Conservation (phyloP, 2,329 filamentous ascomycete genomes). For the Colletotrichum somersetense region DNA sequence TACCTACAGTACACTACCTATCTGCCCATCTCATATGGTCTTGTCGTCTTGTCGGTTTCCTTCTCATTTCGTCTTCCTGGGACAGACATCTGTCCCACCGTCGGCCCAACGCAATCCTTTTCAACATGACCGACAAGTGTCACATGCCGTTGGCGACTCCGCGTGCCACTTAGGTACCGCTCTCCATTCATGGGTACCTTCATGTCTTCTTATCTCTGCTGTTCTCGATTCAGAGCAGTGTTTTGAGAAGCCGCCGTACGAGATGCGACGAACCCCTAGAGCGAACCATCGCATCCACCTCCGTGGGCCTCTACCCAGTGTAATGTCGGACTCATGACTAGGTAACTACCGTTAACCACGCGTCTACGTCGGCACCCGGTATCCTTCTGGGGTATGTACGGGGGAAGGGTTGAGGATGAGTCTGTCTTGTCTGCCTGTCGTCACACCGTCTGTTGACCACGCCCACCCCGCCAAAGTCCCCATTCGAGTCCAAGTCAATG, state of each 20-base stretch:
- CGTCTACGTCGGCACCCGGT: background rate
- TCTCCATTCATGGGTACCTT: background rate
- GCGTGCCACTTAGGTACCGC: too few relatives aligned
- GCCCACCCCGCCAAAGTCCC: too few relatives aligned
- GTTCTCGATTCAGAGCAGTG: background rate
- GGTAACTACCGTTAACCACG: constrained; percentile 1
- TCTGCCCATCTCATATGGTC: too few relatives aligned
- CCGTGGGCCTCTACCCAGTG: constrained; percentile 2
- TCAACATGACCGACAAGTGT: background rate
- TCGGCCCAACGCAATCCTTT: background rate
- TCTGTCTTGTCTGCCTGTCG: too few relatives aligned
- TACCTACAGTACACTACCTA: too few relatives aligned
- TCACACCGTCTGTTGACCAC: constrained; percentile 30
- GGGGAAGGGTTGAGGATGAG: background rate
- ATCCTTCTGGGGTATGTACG: background rate
- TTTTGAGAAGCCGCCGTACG: background rate
- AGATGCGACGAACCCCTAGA: constrained; percentile 7
- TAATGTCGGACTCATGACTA: constrained; percentile 27
- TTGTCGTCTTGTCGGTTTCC: background rate
- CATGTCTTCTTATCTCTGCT: background rate
- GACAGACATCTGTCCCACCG: background rate
- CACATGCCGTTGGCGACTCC: background rate
- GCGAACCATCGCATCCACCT: background rate
- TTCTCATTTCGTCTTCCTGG: background rate
- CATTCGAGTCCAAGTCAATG: background rate